Percentiles rank a stretch among this genome's conserved stretches.
These are phyloP conservation scores for Amanita subjunquillea DNA, from an alignment of 768 basidiomycete species.

Conservation along the genomic window DNA sequence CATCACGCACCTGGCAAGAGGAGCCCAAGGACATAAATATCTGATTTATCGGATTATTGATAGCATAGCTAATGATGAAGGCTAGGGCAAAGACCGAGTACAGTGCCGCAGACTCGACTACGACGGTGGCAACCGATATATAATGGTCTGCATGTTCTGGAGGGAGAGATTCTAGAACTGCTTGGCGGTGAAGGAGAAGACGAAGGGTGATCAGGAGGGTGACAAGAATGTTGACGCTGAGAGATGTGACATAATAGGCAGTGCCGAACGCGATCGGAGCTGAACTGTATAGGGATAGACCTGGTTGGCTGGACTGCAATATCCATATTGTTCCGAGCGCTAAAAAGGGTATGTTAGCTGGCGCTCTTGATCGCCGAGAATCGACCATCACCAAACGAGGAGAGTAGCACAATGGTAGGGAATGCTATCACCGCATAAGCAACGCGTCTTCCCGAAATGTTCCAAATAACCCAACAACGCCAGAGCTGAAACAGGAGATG, in stretches of 20 bases:
- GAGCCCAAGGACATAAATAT: slow-evolving; percentile 25
- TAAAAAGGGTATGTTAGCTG: slow-evolving; percentile 7
- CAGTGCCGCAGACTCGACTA: slow-evolving; percentile 32
- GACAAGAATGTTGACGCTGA: slow-evolving; percentile 29
- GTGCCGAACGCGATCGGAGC: slow-evolving; percentile 22
- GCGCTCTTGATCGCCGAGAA: background rate
- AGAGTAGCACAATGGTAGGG: slow-evolving; percentile 25
- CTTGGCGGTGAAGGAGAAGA: slow-evolving; percentile 18
- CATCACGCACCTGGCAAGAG: slow-evolving; percentile 21
- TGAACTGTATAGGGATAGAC: slow-evolving; percentile 26
- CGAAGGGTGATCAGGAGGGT: slow-evolving; percentile 22
- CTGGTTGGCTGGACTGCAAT: slow-evolving; percentile 29
- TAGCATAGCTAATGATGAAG: slow-evolving; percentile 30
- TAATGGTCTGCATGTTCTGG: slow-evolving; percentile 21
- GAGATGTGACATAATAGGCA: slow-evolving; percentile 20
- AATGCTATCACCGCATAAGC: slow-evolving; percentile 21
- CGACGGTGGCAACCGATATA: slow-evolving; percentile 18
- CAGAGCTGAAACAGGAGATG: slow-evolving; percentile 21
- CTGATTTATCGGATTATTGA: slow-evolving; percentile 28
- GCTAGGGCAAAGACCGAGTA: slow-evolving; percentile 29
- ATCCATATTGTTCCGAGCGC: slow-evolving; percentile 33
- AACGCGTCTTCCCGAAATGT: slow-evolving; percentile 16
- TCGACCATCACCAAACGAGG: slow-evolving; percentile 25
- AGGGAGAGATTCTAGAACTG: slow-evolving; percentile 19
- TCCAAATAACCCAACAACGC: slow-evolving; percentile 26